Percentiles rank a stretch among this genome's conserved stretches.
phyloP scores from a whole-genome alignment of 768 basidiomycete species.

The Xerocomellus intermedius region DNA sequence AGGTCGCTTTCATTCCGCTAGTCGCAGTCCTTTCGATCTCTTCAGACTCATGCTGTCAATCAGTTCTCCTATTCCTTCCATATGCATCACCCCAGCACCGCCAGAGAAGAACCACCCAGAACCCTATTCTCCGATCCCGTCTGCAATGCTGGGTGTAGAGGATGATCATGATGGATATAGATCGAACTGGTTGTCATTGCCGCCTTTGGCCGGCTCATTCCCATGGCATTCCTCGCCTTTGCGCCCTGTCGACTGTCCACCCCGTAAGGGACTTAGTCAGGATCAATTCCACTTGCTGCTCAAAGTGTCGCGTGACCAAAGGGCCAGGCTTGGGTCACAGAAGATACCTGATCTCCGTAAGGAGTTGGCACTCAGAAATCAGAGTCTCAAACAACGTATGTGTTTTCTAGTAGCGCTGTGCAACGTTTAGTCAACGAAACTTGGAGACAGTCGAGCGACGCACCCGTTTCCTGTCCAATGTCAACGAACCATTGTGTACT shows the following conservation, averaged over 20 bases:
- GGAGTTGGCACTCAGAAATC: conserved; percentile 70
- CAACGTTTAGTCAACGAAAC: background rate
- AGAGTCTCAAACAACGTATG: conserved; percentile 73
- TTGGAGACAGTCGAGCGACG: conserved; percentile 62
- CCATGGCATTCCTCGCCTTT: conserved; percentile 50
- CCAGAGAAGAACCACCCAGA: conserved; percentile 50
- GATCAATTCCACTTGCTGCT: conserved; percentile 66
- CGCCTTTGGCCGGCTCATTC: conserved; percentile 28
- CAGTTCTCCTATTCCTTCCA: conserved; percentile 54
- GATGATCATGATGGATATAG: conserved; percentile 59
- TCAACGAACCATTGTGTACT: conserved; percentile 64
- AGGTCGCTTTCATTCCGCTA: conserved; percentile 42
- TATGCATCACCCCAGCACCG: conserved; percentile 68
- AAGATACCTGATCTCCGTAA: conserved; percentile 61
- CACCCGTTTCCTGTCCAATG: conserved; percentile 70
- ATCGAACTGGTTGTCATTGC: conserved; percentile 55
- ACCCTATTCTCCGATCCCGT: conserved; percentile 63
- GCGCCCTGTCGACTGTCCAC: conserved; percentile 39
- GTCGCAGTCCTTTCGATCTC: background rate
- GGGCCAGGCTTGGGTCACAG: conserved; percentile 43
- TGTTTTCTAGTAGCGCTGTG: conserved; percentile 12
- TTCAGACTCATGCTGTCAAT: conserved; percentile 42
- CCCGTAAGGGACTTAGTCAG: conserved; percentile 54
- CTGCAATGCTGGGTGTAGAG: conserved; percentile 32
- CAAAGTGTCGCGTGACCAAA: conserved; percentile 57